Evolutionary conservation across 202 grass and related monocot species (phyloP), one percentile per base, ranked within the genome.

Genomic region (Panicum hallii): DNA sequence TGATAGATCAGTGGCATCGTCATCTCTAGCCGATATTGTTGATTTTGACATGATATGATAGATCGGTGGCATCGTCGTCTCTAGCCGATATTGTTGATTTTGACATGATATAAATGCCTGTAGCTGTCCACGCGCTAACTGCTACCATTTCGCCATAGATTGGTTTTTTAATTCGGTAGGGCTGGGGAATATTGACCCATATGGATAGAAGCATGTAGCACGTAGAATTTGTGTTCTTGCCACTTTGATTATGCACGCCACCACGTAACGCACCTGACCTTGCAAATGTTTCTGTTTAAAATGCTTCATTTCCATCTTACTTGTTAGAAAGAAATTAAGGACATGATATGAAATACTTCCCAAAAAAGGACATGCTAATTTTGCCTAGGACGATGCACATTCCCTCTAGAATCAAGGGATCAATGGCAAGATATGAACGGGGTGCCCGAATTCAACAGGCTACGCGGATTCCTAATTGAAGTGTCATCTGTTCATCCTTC

Each of bases 81-180:
- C 6, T 9, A 22, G 55, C 17, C 42, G 55, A 63, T 63, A 73
- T 74, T 46, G 11, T 74, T 82, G 57, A 74, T 38, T 73, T 73
- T 36, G 55, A 73, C 54, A 17, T 48, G 17, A 1, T 61, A 30
- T 48, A 6, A 6, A 50, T 46, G 7, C 56, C 3, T 13, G 23
- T 1, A 26, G 1, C n/a, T 70, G 16, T 83, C 13, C 17, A 38
- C 6, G 48, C 43, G 34, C 42, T 44, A 45, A 60, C 11, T 20
- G 8, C 63, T 44, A 43, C 1, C 65, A 14, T 15, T 20, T 64
- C 7, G 0, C 1, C 7, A 14, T 38, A 17, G 32, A 40, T 68
- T 26, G 19, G 40, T 26, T 14, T 80, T 67, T 3, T 40, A 75
- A 58, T 23, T 9, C 34, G 55, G 47, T 49, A 49, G 11, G 11